Evolutionary conservation across 192 early-diverging fungal genomes (phyloP).

Genomic region (Rhizoclosmatium globosum): DNA sequence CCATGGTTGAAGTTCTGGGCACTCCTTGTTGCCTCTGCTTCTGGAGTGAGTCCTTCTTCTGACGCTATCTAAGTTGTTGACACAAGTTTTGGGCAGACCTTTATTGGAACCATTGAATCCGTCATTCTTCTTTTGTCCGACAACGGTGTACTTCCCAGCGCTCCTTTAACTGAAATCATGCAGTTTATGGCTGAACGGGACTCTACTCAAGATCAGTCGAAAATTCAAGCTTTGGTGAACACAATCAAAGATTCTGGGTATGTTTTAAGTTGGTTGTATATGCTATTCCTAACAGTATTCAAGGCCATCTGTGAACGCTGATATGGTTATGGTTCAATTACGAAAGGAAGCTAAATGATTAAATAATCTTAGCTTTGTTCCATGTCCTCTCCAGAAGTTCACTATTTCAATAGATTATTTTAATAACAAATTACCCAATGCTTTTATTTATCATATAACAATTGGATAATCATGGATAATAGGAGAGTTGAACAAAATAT

Average conservation of each 20-base stretch:
- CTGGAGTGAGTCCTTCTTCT: constrained; percentile 37
- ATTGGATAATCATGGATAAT: too few species aligned
- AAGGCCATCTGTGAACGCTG: constrained; percentile 17
- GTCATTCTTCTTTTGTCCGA: constrained; percentile 40
- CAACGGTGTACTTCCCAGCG: constrained; percentile 42
- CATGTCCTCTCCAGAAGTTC: background rate
- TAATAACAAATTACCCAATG: too few species aligned
- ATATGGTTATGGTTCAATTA: constrained; percentile 12
- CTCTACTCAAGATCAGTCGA: constrained; percentile 4
- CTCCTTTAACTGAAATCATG: constrained; percentile 38
- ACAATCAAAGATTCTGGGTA: constrained; percentile 5
- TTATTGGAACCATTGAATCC: constrained; percentile 48
- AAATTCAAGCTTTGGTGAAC: constrained; percentile 2
- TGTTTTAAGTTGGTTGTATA: background rate
- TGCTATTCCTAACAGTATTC: background rate
- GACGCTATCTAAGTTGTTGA: background rate
- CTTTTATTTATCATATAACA: too few species aligned
- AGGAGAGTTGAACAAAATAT: too few species aligned
- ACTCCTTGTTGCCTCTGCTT: constrained; percentile 47
- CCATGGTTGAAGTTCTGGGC: constrained; percentile 61
- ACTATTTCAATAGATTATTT: background rate
- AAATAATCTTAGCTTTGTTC: background rate
- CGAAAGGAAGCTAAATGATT: constrained; percentile 22
- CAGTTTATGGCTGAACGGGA: constrained; percentile 47
- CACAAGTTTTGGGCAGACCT: constrained; percentile 30